These are phyloP conservation scores for Candolleomyces efflorescens DNA, from an alignment of 768 basidiomycete genomes.

Conservation along the genomic window DNA sequence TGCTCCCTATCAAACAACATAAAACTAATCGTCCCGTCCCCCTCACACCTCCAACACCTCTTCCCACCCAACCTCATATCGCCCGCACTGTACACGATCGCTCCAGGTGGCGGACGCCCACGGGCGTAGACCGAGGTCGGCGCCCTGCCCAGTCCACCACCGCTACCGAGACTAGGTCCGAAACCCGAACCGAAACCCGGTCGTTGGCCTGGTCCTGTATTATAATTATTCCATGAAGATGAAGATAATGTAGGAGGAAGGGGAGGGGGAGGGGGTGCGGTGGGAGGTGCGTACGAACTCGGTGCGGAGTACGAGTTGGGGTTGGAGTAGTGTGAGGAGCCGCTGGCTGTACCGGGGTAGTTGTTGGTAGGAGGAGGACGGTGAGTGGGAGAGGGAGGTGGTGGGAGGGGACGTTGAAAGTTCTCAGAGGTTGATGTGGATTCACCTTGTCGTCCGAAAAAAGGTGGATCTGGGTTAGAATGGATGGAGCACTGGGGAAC, in stretches of 20 bases:
- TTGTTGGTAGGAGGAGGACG: slow-evolving; percentile 5
- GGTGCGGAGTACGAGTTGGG: too few species aligned
- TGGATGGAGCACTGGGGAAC: slow-evolving; percentile 10
- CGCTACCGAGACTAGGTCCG: slow-evolving; percentile 3
- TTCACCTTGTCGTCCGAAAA: background rate
- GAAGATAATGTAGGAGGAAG: too few species aligned
- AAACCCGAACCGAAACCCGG: background rate
- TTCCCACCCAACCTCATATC: slow-evolving; percentile 68
- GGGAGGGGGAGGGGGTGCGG: too few species aligned
- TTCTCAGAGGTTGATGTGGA: slow-evolving; percentile 5
- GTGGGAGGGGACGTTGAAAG: slow-evolving; percentile 18
- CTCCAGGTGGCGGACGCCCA: slow-evolving; percentile 27
- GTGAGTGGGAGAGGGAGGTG: slow-evolving; percentile 6
- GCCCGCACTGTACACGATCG: slow-evolving; percentile 53
- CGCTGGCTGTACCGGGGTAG: background rate
- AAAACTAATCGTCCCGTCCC: slow-evolving; percentile 47
- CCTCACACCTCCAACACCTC: slow-evolving; percentile 62
- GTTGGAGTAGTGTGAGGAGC: too few species aligned
- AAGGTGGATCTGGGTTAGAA: background rate
- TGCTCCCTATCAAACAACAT: slow-evolving; percentile 49
- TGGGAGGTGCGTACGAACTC: too few species aligned
- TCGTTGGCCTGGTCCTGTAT: too few species aligned
- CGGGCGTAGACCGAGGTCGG: too few species aligned
- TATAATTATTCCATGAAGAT: too few species aligned
- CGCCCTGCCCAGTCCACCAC: slow-evolving; percentile 10